Base-by-base conservation (phyloP, 78 protist genomes). In the Dictyostelium capitatum region DNA sequence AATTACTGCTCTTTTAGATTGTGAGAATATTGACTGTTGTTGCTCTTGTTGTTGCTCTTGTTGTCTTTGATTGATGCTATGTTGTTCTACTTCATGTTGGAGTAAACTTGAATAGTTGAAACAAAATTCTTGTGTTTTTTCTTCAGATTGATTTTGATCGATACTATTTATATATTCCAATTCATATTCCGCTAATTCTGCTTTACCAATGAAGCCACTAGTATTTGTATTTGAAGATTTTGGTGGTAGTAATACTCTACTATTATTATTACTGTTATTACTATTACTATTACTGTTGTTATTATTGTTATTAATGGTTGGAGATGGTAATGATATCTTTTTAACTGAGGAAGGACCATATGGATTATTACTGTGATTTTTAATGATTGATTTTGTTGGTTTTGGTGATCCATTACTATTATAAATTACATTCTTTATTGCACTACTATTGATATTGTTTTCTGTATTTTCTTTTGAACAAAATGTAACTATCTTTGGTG, bases 61-160 rank as follows among this genome's bases (percentile, higher is more conserved):
- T 67, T 67, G 46, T 12, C 56, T 14, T 51, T 51, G n/a, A 14
- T 51, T 51, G 1, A 37, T 37, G 20, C 32, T 23, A 57, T 64
- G 73, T 11, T 64, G 73, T 32, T 67, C 75, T 6, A 67, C 75
- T 30, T 67, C 75, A 5, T 67, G 25, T 67, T 67, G 75, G 17
- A 67, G 28, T 15, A 67, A 30, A 32, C 47, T 67, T 32, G 75
- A 32, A 67, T 30, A 67, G 15, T 67, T 67, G 15, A 67, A 67
- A 67, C 75, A 67, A 67, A 67, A 28, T 47, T 67, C 75, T 32
- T 67, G 75, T 5, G 75, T 67, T 67, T 67, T 67, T 30, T 25
- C 10, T 51, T 8, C n/a, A 51, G 56, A 51, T 67, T 25, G 48
- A 32, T 62, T 30, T 62, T 62, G 70, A 23, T 37, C 43, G 2